Evolutionary conservation across 139 green algal genomes (phyloP).

Genomic region (Coccomyxa sp.): DNA sequence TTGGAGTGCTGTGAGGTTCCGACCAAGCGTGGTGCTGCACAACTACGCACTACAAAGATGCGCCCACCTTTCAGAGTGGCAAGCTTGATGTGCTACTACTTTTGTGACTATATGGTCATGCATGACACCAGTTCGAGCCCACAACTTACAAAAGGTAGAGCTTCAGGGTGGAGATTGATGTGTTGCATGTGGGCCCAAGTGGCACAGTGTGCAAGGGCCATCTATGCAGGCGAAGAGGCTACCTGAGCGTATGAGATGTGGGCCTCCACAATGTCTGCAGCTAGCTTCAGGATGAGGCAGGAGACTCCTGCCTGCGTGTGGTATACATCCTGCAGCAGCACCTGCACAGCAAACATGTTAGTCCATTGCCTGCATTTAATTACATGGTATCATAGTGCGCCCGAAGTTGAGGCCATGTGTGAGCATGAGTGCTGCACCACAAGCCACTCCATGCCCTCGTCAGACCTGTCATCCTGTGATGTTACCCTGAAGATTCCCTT

Average conservation of each 20-base stretch:
- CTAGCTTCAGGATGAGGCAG: conserved; percentile 74
- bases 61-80: background rate
- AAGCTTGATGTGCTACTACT: no score
- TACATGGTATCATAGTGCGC: background rate
- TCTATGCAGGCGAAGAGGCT: no score
- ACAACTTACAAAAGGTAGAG: no score
- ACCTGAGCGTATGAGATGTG: conserved; percentile 57
- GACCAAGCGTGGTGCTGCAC: background rate
- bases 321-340: conserved; percentile 37
- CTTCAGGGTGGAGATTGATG: no score
- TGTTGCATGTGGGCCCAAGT: no score
- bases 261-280: conserved; percentile 63
- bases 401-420: background rate
- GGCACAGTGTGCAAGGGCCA: no score
- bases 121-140: no score
- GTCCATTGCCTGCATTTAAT: background rate
- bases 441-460: background rate
- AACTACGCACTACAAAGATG: background rate
- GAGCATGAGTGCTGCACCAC: background rate
- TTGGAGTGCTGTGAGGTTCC: background rate
- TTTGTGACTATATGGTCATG: no score
- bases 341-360: conserved; percentile 3
- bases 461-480: background rate
- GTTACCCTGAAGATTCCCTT: background rate
- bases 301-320: conserved; percentile 36